Percentiles rank a stretch among this genome's conserved stretches.
phyloP scores from a whole-genome alignment of 768 basidiomycete genomes.

The Lentinula lateritia region DNA sequence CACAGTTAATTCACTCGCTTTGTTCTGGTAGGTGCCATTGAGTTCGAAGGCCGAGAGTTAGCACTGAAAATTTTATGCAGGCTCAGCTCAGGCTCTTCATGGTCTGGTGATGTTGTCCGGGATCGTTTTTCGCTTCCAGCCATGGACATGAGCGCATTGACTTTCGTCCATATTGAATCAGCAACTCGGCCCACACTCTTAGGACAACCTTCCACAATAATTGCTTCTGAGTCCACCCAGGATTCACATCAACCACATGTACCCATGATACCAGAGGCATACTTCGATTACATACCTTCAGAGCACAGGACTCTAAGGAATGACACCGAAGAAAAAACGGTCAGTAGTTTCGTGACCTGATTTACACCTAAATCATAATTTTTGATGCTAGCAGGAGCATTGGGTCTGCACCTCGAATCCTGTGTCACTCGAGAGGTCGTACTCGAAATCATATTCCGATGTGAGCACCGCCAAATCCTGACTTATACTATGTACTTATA shows the following conservation, averaged over 20 bases:
- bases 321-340: background rate
- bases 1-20: slow-evolving; percentile 1
- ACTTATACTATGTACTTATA: too few species aligned
- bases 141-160: slow-evolving; percentile 7
- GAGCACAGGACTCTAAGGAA: background rate
- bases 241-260: background rate
- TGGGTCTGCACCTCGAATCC: background rate
- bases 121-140: slow-evolving; percentile 6
- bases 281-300: slow-evolving; percentile 4
- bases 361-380: background rate
- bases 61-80: background rate
- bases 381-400: background rate
- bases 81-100: background rate
- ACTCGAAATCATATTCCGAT: background rate
- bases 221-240: background rate
- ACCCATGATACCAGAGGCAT: background rate
- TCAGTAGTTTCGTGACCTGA: background rate
- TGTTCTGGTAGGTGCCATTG: background rate
- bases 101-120: background rate
- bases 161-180: background rate
- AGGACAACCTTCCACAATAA: background rate
- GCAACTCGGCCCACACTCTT: background rate
- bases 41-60: background rate
- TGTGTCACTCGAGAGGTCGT: background rate
- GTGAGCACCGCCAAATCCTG: background rate